These are phyloP conservation scores for Paramecium tetraurelia DNA, from an alignment of 73 alveolate species.

Conservation along the genomic window DNA sequence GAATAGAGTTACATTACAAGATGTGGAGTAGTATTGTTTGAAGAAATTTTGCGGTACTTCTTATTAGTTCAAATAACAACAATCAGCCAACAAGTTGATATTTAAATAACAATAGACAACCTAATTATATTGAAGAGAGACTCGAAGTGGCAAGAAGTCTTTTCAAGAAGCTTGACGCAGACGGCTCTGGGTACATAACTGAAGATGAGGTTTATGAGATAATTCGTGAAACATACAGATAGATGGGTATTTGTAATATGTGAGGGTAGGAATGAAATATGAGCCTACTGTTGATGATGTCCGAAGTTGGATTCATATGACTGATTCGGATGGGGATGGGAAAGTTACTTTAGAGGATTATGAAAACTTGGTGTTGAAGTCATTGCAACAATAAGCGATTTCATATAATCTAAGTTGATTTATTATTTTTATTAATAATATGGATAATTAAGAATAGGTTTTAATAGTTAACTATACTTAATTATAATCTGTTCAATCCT, in stretches of 20 bases:
- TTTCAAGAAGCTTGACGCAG: constrained; percentile 44
- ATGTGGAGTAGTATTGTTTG: background rate
- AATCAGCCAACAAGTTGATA: background rate
- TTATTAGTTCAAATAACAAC: background rate
- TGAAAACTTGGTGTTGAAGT: constrained; percentile 36
- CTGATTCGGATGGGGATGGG: constrained; percentile 55
- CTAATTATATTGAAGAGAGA: constrained; percentile 45
- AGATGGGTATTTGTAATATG: background rate
- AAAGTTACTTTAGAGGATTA: constrained; percentile 36
- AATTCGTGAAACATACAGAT: constrained; percentile 39
- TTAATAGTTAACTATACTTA: background rate
- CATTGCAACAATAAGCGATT: constrained; percentile 43
- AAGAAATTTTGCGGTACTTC: background rate
- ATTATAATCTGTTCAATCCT: background rate
- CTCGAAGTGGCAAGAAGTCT: constrained; percentile 59
- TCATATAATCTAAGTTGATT: constrained; percentile 23
- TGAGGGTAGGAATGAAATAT: constrained; percentile 9
- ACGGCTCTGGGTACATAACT: constrained; percentile 20
- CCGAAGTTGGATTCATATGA: constrained; percentile 54
- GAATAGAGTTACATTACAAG: background rate
- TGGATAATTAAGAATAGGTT: background rate
- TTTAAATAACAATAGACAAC: background rate
- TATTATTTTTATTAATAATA: background rate
- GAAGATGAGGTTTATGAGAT: constrained; percentile 62
- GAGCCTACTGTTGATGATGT: constrained; percentile 62